Conservation (phyloP, 352 stramenopile species). For the Plasmopara muralis region DNA sequence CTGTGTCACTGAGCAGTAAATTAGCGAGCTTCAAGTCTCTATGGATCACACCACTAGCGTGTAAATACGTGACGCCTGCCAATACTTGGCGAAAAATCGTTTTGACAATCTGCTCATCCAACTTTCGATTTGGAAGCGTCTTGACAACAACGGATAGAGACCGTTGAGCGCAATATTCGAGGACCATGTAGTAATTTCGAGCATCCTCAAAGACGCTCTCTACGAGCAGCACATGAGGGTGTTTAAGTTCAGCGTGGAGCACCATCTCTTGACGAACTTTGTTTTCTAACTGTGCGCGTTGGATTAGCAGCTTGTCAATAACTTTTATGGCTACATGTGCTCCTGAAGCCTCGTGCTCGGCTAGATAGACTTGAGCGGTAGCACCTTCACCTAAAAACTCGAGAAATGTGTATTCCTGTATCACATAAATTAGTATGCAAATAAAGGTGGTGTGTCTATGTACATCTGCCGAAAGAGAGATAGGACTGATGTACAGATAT, state of each 20-base stretch:
- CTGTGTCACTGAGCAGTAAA: constrained; percentile 45
- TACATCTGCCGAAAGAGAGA: background rate
- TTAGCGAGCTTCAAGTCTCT: constrained; percentile 77
- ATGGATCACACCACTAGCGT: constrained; percentile 59
- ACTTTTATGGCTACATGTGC: constrained; percentile 69
- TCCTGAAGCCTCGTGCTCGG: constrained; percentile 31
- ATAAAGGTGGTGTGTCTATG: constrained; percentile 1
- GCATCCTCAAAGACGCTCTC: constrained; percentile 66
- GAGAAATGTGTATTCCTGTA: constrained; percentile 57
- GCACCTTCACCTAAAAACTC: constrained; percentile 73
- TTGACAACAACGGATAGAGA: constrained; percentile 45
- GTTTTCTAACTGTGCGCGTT: constrained; percentile 48
- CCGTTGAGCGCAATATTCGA: constrained; percentile 52
- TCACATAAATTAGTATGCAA: background rate
- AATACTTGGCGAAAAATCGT: constrained; percentile 52
- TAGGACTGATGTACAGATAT: constrained; percentile 16
- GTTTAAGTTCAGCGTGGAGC: constrained; percentile 50
- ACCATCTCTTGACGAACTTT: constrained; percentile 65
- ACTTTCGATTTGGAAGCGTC: constrained; percentile 19
- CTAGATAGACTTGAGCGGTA: constrained; percentile 73
- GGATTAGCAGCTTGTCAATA: constrained; percentile 70
- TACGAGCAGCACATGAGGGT: constrained; percentile 53
- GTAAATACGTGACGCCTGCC: constrained; percentile 48
- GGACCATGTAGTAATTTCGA: constrained; percentile 68
- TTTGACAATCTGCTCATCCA: constrained; percentile 45